Evolutionary conservation across 2,329 filamentous ascomycete species (phyloP), one percentile per base, ranked within the genome.

Genomic region (Orbilia blumenaviensis): DNA sequence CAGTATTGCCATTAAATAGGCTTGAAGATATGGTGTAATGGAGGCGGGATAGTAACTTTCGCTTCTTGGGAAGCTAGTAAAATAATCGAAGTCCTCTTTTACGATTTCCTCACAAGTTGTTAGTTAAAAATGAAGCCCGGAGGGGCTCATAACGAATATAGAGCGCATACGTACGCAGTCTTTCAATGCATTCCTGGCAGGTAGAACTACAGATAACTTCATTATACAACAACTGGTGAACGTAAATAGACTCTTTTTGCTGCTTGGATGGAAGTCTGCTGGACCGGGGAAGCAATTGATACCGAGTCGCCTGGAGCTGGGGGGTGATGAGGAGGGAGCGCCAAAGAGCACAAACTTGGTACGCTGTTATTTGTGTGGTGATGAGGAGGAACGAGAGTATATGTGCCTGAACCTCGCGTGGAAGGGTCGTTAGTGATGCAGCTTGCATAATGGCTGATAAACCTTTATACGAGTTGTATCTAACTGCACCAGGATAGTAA

Each of bases 361-460:
- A 38, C 6, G 58, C 58, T 6, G 21, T 6, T 16, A 72, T 4
- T 36, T 72, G 67, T 14, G 62, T 44, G 1, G 18, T n/a, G n/a
- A 56, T 44, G 2, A n/a, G 8, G n/a, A 72, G 58, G 12, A 34
- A 48, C n/a, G 44, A 52, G 29, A 72, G 58, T 4, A 64, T 56
- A 7, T 44, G 16, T 4, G 27, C 12, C 12, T 64, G 56, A 21
- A 72, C 38, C 16, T 72, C 67, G 1, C n/a, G 12, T 1, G 67
- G 67, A 8, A 64, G 46, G 12, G 14, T 32, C 8, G 32, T n/a
- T 1, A 68, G 18, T 1, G 16, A 34, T 8, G 16, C 9, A 32
- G 1, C 2, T 3, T 10, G 8, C 46, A 50, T 50, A 16, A 18
- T 41, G 1, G 18, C 18, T 2, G 12, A 38, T n/a, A n/a, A n/a